These are phyloP conservation scores for Chaetomiaceae sp. DNA, from an alignment of 2,329 filamentous ascomycete species.

Conservation along the genomic window DNA sequence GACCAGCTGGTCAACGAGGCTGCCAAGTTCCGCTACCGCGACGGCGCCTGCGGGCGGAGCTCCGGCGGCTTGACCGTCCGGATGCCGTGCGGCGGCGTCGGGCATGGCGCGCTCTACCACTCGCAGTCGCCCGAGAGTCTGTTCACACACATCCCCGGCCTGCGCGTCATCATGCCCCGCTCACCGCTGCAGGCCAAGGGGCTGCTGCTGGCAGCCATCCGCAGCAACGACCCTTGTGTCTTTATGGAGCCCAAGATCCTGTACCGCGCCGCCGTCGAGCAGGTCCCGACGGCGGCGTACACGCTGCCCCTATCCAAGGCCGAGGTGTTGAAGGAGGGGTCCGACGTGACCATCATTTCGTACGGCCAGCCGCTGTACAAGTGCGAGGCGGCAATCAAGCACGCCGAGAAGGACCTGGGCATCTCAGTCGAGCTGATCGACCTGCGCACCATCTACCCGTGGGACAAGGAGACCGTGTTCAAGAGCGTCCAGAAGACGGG, in stretches of 20 bases:
- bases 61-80: constrained; percentile 78
- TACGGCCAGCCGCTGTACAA: constrained; percentile 88
- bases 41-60: constrained; percentile 52
- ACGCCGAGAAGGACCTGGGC: constrained; percentile 69
- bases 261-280: constrained; percentile 86
- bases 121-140: constrained; percentile 84
- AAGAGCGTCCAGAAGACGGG: constrained; percentile 84
- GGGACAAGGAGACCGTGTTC: constrained; percentile 78
- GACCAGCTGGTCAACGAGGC: constrained; percentile 94
- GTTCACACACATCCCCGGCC: constrained; percentile 81
- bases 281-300: constrained; percentile 77
- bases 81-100: constrained; percentile 87
- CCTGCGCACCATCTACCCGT: constrained; percentile 81
- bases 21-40: constrained; percentile 79
- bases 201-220: constrained; percentile 70
- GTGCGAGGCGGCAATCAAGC: constrained; percentile 70
- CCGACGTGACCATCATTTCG: constrained; percentile 76
- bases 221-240: constrained; percentile 78
- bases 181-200: constrained; percentile 88
- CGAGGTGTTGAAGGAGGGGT: constrained; percentile 75
- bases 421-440: constrained; percentile 82
- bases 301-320: constrained; percentile 82
- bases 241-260: constrained; percentile 95
- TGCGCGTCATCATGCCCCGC: constrained; percentile 79
- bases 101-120: constrained; percentile 83